Percentiles rank a stretch among this genome's conserved stretches.
These are phyloP conservation scores for Arachis stenosperma DNA, from an alignment of 306 rosid genomes.

Conservation along the genomic window DNA sequence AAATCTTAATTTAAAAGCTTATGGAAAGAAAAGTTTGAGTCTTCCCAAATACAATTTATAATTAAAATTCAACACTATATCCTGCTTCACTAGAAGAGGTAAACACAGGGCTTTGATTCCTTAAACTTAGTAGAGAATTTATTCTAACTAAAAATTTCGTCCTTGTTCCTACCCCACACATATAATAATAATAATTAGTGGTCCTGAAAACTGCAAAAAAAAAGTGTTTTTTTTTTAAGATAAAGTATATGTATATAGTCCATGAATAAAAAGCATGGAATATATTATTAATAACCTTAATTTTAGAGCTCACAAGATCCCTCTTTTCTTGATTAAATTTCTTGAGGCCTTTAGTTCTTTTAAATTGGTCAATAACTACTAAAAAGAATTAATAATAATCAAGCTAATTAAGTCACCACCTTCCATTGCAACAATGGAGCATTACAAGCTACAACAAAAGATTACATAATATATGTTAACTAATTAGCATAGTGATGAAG, in stretches of 20 bases:
- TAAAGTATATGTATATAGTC: background rate
- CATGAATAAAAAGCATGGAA: slow-evolving; percentile 26
- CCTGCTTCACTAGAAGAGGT: slow-evolving; percentile 34
- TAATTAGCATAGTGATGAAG: slow-evolving; percentile 39
- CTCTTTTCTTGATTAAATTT: slow-evolving; percentile 31
- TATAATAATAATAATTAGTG: slow-evolving; percentile 20
- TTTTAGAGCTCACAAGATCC: slow-evolving; percentile 3
- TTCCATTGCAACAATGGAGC: slow-evolving; percentile 44
- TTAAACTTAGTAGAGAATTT: slow-evolving; percentile 38
- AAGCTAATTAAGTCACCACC: slow-evolving; percentile 31
- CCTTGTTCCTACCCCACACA: slow-evolving; percentile 31
- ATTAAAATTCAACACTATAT: background rate
- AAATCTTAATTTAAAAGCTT: no score
- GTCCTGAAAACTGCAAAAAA: slow-evolving; percentile 37
- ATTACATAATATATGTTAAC: slow-evolving; percentile 47
- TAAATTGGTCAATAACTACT: slow-evolving; percentile 36
- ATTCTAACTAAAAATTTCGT: slow-evolving; percentile 4
- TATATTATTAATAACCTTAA: slow-evolving; percentile 14
- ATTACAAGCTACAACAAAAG: slow-evolving; percentile 13
- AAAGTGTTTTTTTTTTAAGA: background rate
- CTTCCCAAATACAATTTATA: no score
- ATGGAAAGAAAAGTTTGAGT: no score
- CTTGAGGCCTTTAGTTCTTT: slow-evolving; percentile 20
- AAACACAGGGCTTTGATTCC: slow-evolving; percentile 42
- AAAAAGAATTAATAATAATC: slow-evolving; percentile 11